Evolutionary conservation across 371 early-diverging fungal species (phyloP).

Genomic region (Mucor indicus): DNA sequence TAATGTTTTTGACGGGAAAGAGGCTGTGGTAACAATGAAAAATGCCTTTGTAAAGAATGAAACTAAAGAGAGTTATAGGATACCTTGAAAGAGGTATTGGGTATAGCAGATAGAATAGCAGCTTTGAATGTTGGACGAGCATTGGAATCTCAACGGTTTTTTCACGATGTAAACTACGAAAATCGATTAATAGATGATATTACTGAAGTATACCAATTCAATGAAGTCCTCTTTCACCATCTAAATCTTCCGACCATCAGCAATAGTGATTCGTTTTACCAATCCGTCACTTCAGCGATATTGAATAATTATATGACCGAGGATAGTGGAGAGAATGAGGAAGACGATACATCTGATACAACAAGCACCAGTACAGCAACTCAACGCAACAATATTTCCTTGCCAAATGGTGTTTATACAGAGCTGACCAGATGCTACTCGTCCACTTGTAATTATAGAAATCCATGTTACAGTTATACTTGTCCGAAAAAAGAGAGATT

Average conservation of each 20-base stretch:
- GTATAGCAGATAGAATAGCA: slow-evolving; percentile 62
- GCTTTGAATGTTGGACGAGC: slow-evolving; percentile 70
- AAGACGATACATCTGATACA: too few relatives aligned
- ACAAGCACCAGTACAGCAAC: too few relatives aligned
- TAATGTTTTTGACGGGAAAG: slow-evolving; percentile 77
- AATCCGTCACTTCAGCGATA: slow-evolving; percentile 4
- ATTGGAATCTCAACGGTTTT: slow-evolving; percentile 69
- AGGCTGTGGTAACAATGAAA: slow-evolving; percentile 65
- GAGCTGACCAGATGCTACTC: slow-evolving; percentile 86
- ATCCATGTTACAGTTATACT: slow-evolving; percentile 80
- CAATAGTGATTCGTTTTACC: slow-evolving; percentile 2
- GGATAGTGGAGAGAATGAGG: too few relatives aligned
- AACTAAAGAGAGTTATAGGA: slow-evolving; percentile 59
- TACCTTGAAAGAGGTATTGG: slow-evolving; percentile 51
- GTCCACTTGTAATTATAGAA: slow-evolving; percentile 75
- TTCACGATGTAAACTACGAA: slow-evolving; percentile 70
- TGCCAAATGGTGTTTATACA: slow-evolving; percentile 80
- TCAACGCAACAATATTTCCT: slow-evolving; percentile 1
- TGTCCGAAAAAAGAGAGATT: slow-evolving; percentile 60
- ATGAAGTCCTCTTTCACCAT: slow-evolving; percentile 26
- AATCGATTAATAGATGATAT: slow-evolving; percentile 62
- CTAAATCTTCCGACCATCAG: slow-evolving; percentile 5
- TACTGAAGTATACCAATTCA: slow-evolving; percentile 65
- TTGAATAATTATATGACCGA: not conserved
- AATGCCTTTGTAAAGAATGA: too few relatives aligned